Base-by-base conservation (phyloP, 75 land plant genomes). In the Gnetum montanum region DNA sequence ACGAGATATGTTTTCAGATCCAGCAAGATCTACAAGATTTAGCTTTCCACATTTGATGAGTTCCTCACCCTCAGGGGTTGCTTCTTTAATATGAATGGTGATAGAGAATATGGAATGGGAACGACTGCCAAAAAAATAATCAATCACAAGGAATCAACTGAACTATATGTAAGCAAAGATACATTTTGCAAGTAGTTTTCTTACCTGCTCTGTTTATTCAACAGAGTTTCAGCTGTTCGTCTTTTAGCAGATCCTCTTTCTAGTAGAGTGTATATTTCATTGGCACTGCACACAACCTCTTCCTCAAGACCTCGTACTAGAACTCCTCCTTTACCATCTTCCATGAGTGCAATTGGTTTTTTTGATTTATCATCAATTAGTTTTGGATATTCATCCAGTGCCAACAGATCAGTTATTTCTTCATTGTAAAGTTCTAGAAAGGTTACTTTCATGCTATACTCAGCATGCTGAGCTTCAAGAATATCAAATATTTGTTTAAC, bases 311-410 rank as follows among this genome's bases (percentile, higher is more conserved):
- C 98, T 60, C 98, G 85, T 15, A 94, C 91, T 47, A 90, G 60
- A 18, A 94, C 98, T 63, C 85, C 86, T 25, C 98, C 98, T 54
- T 83, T 94, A 15, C 96, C 98, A 71, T 94, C 98, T 57, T 94
- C 98, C 98, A 94, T 90, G 31, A 94, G 67, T 26, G 91, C 79
- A 69, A 94, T 62, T 19, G 96, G 90, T 60, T 90, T 94, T 70
- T 76, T 82, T 8, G 64, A 68, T 62, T 66, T 90, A 33, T 90
- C 96, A 37, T 94, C 98, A 0, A 55, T 33, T 15, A 46, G 66
- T 63, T 72, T 85, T 12, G 81, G 65, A 43, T 57, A 40, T 31
- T 94, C 98, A 34, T 94, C 98, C 26, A 82, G 72, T 16, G 96
- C 95, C 31, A 94, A 63, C 20, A 94, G 64, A 58, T 94, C 98